Evolutionary conservation across 2,329 filamentous ascomycete species (phyloP), one percentile per base, ranked within the genome.

Genomic region (Pestalotiopsis sp.): DNA sequence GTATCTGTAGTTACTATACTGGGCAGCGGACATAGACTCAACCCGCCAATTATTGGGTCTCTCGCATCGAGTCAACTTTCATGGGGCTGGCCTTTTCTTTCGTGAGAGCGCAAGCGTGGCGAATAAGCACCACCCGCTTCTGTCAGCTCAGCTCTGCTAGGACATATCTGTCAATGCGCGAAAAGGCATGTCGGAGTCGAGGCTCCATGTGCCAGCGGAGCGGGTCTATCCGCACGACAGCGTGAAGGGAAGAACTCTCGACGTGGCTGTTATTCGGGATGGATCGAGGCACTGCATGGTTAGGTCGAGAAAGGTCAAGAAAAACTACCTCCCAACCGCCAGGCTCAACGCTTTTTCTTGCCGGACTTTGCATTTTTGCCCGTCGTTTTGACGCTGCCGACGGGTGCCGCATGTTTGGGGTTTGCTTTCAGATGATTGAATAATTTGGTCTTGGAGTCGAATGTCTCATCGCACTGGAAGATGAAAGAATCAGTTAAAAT

Each of bases 381-480:
- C 7, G 45, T 27, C 17, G 68, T 61, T 39, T 65, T 62, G 2
- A 71, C 25, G 45, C 67, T 68, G 27, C 72, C 36, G 57, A 82
- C 76, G 2, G 83, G 82, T 38, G 89, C 87, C 5, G 91, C 92
- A 81, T 96, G 93, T 11, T 82, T 82, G 20, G 87, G 57, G 23
- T 59, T 80, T 11, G 90, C 86, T 70, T 89, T 88, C 68, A 96
- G 85, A 78, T 97, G 94, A 65, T 87, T 83, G 77, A 95, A 95
- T 20, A 97, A 80, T 72, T 89, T 90, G 5, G 88, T 92, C 72
- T 90, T 91, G 1, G 91, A 93, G 0, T 87, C 71, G 67, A 88
- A 89, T 1, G 69, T 71, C 68, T 81, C 79, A 2, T 79, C 76
- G 72, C 87, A 89, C 45, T 52, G 20, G 6, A 52, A 52, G n/a